phyloP scores from a whole-genome alignment of 1,284 basidiomycete genomes.

The Phaffia rhodozyma region DNA sequence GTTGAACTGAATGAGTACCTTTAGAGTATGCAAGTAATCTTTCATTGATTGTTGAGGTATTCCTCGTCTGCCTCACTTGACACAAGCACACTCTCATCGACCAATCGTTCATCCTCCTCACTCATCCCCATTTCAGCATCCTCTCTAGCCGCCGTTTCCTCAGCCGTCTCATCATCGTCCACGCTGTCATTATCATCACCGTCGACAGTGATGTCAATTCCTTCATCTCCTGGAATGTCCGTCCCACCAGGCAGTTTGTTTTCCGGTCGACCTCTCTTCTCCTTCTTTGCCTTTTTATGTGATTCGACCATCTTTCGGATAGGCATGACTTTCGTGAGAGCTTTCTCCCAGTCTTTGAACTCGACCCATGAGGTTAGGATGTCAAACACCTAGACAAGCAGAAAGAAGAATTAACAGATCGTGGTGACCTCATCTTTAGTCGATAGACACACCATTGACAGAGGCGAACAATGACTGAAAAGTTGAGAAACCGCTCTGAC shows the following conservation, averaged over 20 bases:
- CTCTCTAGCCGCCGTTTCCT: too few species aligned
- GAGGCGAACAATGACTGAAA: neutral
- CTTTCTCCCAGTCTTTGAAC: slow-evolving; percentile 64
- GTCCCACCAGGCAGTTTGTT: too few species aligned
- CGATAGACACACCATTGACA: neutral
- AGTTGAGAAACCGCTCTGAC: slow-evolving; percentile 28
- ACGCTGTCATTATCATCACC: too few species aligned
- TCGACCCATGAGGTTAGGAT: slow-evolving; percentile 85
- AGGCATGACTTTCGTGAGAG: slow-evolving; percentile 74
- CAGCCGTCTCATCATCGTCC: neutral
- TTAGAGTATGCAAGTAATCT: too few species aligned
- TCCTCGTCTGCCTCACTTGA: too few species aligned
- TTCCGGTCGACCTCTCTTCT: slow-evolving; percentile 5
- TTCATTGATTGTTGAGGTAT: too few species aligned
- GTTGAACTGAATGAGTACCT: too few species aligned
- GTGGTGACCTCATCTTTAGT: neutral
- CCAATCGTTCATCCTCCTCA: neutral
- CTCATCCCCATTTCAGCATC: neutral
- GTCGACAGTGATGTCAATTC: too few species aligned
- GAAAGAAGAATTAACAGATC: neutral
- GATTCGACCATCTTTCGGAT: slow-evolving; percentile 61
- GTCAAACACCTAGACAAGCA: slow-evolving; percentile 52
- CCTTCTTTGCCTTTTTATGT: slow-evolving; percentile 28
- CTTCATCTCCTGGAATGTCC: too few species aligned
- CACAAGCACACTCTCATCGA: neutral